Percentiles rank a stretch among this genome's conserved stretches.
phyloP scores from a whole-genome alignment of 2,329 filamentous ascomycete species.

The Elsinoe batatas region DNA sequence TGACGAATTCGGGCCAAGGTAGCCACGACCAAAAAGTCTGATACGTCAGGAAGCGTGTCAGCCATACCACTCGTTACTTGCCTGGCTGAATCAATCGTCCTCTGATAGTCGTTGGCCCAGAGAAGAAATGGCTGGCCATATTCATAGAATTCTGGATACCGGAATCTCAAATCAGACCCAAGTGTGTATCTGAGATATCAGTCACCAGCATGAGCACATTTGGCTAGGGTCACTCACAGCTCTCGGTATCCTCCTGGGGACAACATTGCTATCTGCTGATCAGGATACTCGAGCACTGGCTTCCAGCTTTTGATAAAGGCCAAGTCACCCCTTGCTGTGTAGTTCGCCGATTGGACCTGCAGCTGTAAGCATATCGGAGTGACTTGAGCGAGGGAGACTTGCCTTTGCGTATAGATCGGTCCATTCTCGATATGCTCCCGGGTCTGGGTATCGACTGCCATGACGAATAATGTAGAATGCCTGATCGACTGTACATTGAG shows the following conservation, averaged over 20 bases:
- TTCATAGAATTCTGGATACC: constrained; percentile 41
- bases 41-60: neutral
- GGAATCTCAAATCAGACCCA: constrained; percentile 18
- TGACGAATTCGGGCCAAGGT: constrained; percentile 47
- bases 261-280: constrained; percentile 48
- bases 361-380: constrained; percentile 2
- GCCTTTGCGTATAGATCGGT: constrained; percentile 23
- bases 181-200: neutral
- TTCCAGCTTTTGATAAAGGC: constrained; percentile 51
- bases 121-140: constrained; percentile 45
- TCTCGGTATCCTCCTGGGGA: constrained; percentile 56
- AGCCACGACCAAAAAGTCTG: constrained; percentile 51
- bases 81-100: constrained; percentile 50
- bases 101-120: constrained; percentile 55
- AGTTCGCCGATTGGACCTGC: constrained; percentile 45
- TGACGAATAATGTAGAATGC: constrained; percentile 52
- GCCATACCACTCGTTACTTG: neutral
- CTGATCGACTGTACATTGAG: constrained; percentile 50
- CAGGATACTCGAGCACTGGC: constrained; percentile 46
- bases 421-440: constrained; percentile 51
- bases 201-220: constrained; percentile 24
- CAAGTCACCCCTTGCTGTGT: constrained; percentile 44
- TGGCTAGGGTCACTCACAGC: constrained; percentile 44
- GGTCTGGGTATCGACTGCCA: constrained; percentile 54
- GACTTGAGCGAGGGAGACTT: constrained; percentile 13